Base-by-base conservation (phyloP, 164 flowering plant species). In the Magnolia sinica region DNA sequence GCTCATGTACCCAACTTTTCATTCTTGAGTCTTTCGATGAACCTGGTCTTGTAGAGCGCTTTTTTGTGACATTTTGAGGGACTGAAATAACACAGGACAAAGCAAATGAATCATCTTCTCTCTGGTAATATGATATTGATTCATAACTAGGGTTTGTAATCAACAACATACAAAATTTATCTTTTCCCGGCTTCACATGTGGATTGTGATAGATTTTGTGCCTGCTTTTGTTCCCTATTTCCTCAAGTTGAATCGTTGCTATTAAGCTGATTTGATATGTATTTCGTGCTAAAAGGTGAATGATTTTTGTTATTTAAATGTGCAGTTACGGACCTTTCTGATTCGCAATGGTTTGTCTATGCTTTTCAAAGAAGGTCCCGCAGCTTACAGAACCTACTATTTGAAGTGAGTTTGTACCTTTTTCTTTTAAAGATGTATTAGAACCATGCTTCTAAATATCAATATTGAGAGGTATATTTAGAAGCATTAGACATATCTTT, bases 341-440 rank as follows among this genome's bases (percentile, higher is more conserved):
- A 96, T 94, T 70, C 93, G 99, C 68, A 94, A 96, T 88, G 98
- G 98, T 80, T 86, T 96, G 85, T 79, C 92, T 64, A 80, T 79
- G 80, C 92, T 96, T 76, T 96, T 96, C 79, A 91, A 93, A 79
- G 92, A 92, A 45, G 97, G 99, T 77, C 96, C 92, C 27, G 84
- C 88, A 77, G 92, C 98, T 31, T 96, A 96, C 86, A 91, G 84
- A 83, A 81, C 86, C 31, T 94, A 94, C 81, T 96, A 94, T 81
- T 78, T 87, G 73, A 90, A 92, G 99, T 92, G 61, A 86, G 84
- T 64, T 74, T 77, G 11, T 8, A 61, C 11, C 13, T 71, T 63
- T 61, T 23, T 20, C 14, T 24, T 29, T 24, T 16, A 29, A 68
- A 64, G 10, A 13, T 64, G 22, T 64, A 64, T 29, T 20, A 19